phyloP scores from a whole-genome alignment of 225 moss, liverwort and hornwort species.

The Polytrichum commune region DNA sequence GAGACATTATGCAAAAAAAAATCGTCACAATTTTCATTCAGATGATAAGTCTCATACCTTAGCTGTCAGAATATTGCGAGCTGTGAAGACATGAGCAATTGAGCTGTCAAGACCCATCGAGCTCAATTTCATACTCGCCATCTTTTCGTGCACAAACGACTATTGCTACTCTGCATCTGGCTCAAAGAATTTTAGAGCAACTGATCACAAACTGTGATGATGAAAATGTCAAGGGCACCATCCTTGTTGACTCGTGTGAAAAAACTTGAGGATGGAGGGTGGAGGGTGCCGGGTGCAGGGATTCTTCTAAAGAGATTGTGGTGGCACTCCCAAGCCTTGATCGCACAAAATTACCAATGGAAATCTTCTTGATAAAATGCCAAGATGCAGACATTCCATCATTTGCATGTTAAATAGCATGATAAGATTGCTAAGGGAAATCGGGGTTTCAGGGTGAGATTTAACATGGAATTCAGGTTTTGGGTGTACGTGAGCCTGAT shows the following conservation, averaged over 20 bases:
- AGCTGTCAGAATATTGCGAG: constrained; percentile 65
- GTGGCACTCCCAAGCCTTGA: too few relatives aligned
- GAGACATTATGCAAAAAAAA: too few relatives aligned
- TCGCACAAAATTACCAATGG: too few relatives aligned
- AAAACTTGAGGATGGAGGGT: neutral
- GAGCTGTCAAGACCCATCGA: constrained; percentile 50
- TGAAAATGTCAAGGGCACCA: neutral
- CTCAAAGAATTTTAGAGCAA: neutral
- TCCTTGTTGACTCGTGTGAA: too few relatives aligned
- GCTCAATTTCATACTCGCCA: constrained; percentile 58
- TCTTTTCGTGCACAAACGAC: constrained; percentile 13
- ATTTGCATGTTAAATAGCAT: too few relatives aligned
- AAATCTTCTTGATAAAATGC: too few relatives aligned
- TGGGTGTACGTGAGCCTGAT: too few relatives aligned
- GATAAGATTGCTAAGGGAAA: too few relatives aligned
- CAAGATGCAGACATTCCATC: too few relatives aligned
- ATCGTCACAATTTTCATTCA: too few relatives aligned
- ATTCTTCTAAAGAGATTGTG: neutral
- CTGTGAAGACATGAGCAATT: constrained; percentile 48
- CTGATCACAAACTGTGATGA: neutral
- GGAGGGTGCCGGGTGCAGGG: constrained; percentile 2
- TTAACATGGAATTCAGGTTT: too few relatives aligned
- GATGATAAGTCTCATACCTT: constrained; percentile 27
- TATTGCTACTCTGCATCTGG: neutral
- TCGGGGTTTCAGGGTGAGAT: too few relatives aligned